Conservation (phyloP, 108 stramenopile genomes). For the Discostella stelligeroides region DNA sequence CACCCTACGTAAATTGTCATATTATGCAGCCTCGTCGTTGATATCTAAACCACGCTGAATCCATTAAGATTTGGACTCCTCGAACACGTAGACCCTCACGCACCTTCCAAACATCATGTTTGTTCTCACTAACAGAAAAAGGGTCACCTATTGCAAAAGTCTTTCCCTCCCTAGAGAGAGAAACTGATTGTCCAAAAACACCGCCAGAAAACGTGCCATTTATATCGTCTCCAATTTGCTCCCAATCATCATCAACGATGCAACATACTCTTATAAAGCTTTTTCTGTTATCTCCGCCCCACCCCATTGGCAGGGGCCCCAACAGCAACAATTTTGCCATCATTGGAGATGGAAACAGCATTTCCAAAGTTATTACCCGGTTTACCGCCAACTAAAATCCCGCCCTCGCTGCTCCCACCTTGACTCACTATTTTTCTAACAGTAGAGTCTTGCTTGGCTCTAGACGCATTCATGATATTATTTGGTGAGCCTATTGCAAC, state of each 20-base stretch:
- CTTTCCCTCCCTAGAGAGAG: constrained; percentile 26
- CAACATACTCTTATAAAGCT: constrained; percentile 5
- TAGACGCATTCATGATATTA: too few species aligned
- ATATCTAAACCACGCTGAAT: not conserved
- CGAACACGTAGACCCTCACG: constrained; percentile 3
- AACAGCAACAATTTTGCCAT: constrained; percentile 14
- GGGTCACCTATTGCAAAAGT: constrained; percentile 4
- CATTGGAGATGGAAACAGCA: not conserved
- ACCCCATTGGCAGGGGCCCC: not conserved
- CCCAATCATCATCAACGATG: constrained; percentile 4
- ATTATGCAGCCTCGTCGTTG: not conserved
- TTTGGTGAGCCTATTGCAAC: constrained; percentile 10
- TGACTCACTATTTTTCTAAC: not conserved
- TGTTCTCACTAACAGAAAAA: not conserved
- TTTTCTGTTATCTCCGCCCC: not conserved
- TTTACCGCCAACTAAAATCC: not conserved
- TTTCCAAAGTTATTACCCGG: not conserved
- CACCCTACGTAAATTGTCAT: too few species aligned
- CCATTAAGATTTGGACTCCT: not conserved
- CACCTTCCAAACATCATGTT: too few species aligned
- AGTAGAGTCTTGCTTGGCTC: constrained; percentile 15
- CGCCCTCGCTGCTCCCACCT: constrained; percentile 11
- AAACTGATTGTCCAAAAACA: constrained; percentile 14
- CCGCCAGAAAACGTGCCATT: constrained; percentile 3
- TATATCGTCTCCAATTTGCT: constrained; percentile 18